Evolutionary conservation across 2,329 filamentous ascomycete species (phyloP).

Genomic region (Domatiomyces globalis): DNA sequence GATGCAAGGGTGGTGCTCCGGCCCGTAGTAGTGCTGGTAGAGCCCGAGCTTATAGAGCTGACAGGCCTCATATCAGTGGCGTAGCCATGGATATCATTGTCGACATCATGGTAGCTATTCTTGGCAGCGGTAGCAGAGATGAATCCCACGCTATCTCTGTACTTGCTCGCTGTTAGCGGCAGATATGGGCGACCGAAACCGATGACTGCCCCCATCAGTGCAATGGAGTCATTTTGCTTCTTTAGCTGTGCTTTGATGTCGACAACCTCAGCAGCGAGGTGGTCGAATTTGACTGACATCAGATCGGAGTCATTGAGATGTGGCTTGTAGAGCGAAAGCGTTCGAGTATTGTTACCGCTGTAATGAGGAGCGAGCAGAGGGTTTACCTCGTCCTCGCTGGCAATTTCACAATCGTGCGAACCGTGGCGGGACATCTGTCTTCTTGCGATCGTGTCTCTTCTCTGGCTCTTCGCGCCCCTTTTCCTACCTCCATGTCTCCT

Average conservation of each 20-base stretch:
- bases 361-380: not conserved
- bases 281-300: not conserved
- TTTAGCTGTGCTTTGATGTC: not conserved
- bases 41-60: slow-evolving; percentile 2
- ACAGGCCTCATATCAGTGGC: not conserved
- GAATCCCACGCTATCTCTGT: not conserved
- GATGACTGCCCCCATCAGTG: not conserved
- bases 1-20: slow-evolving; percentile 1
- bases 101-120: not conserved
- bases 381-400: not conserved
- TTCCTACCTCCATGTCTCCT: not conserved
- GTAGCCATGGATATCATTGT: not conserved
- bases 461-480: not conserved
- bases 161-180: not conserved
- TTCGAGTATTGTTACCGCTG: not conserved
- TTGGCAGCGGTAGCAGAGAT: not conserved
- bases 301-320: not conserved
- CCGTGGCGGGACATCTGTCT: not conserved
- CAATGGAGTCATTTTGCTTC: not conserved
- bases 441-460: not conserved
- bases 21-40: not conserved
- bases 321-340: not conserved
- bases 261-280: not conserved
- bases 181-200: not conserved
- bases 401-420: not conserved